phyloP scores from a whole-genome alignment of 441 rosid genomes.

The Erodium trifolium region DNA sequence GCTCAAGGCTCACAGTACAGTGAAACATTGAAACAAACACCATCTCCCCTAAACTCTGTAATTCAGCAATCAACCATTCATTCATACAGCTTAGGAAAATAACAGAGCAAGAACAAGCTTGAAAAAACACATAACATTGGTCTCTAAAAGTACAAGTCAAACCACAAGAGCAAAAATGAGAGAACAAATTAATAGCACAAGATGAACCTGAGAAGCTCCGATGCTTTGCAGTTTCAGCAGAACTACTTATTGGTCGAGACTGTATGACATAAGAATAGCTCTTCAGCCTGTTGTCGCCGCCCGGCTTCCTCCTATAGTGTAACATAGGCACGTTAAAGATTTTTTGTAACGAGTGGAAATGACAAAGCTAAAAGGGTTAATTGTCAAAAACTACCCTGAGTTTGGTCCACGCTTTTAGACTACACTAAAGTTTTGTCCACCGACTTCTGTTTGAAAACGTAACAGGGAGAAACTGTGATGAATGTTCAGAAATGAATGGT shows the following conservation, averaged over 20 bases:
- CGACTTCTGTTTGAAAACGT: no score
- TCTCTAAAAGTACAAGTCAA: not conserved
- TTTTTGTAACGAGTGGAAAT: no score
- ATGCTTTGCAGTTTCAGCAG: not conserved
- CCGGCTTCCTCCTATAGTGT: not conserved
- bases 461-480: no score
- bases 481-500: no score
- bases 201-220: not conserved
- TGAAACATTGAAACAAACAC: constrained; percentile 25
- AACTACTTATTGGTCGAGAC: constrained; percentile 3
- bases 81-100: constrained; percentile 22
- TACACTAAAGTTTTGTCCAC: no score
- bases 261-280: not conserved
- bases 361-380: no score
- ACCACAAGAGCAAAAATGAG: not conserved
- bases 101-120: not conserved
- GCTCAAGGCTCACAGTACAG: constrained; percentile 22
- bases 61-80: constrained; percentile 24
- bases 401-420: no score
- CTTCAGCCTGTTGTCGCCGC: not conserved
- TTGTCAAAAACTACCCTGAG: no score
- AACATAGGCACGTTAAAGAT: not conserved
- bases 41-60: constrained; percentile 35
- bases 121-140: not conserved
- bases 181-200: not conserved